Evolutionary conservation across 2,329 filamentous ascomycete species (phyloP).

Genomic region (Mycosphaerella arachidis): DNA sequence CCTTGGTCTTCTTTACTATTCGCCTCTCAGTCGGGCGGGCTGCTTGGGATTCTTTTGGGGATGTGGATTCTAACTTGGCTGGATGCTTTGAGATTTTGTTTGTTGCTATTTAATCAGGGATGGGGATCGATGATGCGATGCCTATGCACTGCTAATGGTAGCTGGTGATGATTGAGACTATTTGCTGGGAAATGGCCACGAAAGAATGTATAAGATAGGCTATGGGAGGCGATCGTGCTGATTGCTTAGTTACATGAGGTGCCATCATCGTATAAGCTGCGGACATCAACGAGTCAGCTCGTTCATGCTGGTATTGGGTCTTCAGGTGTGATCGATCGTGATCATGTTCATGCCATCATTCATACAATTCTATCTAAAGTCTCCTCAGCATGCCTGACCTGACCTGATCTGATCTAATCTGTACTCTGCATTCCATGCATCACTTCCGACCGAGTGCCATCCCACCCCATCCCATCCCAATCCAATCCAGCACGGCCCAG

Average conservation of each 20-base stretch:
- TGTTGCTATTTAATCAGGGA: too few relatives aligned
- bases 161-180: neutral
- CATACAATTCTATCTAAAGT: neutral
- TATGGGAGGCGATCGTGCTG: neutral
- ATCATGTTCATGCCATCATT: neutral
- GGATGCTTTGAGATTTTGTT: too few relatives aligned
- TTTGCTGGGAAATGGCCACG: neutral
- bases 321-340: neutral
- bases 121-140: too few relatives aligned
- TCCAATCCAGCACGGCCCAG: neutral
- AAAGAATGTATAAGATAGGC: neutral
- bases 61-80: too few relatives aligned
- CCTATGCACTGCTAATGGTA: neutral
- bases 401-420: neutral
- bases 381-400: too few relatives aligned
- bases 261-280: too few relatives aligned
- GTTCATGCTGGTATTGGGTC: too few relatives aligned
- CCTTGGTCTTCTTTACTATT: too few relatives aligned
- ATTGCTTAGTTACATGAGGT: neutral
- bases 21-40: too few relatives aligned
- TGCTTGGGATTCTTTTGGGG: too few relatives aligned
- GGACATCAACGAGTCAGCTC: too few relatives aligned
- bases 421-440: neutral
- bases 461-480: neutral
- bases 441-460: neutral